Percentiles rank a stretch among this genome's conserved stretches.
Conservation (phyloP, 2,329 filamentous ascomycete species). For the Cladosporium sp. region DNA sequence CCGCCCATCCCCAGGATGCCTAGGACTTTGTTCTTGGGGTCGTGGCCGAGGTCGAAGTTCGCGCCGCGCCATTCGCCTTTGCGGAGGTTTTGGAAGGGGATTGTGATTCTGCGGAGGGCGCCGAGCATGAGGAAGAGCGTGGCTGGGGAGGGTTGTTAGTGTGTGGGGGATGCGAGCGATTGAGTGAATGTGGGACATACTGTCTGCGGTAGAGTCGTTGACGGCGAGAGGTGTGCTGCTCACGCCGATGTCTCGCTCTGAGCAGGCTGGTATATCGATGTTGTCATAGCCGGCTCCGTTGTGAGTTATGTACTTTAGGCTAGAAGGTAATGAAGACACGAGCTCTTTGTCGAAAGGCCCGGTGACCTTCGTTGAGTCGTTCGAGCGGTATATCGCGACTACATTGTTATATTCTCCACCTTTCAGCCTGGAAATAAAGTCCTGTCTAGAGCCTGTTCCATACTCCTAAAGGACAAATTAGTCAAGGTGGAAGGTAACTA, state of each 20-base stretch:
- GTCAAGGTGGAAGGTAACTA: background rate
- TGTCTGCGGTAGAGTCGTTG: conserved; percentile 51
- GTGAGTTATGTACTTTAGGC: conserved; percentile 48
- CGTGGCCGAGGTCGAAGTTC: conserved; percentile 50
- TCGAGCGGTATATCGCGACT: conserved; percentile 59
- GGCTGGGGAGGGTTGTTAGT: conserved; percentile 25
- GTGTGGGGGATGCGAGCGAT: background rate
- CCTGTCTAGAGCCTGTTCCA: conserved; percentile 52
- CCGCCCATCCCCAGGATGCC: conserved; percentile 63
- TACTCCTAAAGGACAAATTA: conserved; percentile 48
- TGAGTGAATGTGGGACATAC: conserved; percentile 19
- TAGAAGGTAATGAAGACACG: conserved; percentile 42
- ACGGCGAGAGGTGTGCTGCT: conserved; percentile 51
- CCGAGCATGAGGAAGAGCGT: conserved; percentile 55
- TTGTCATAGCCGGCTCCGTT: conserved; percentile 45
- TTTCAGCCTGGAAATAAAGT: conserved; percentile 58
- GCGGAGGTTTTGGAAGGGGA: conserved; percentile 48
- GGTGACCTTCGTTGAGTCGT: conserved; percentile 52
- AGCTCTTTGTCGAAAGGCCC: conserved; percentile 50
- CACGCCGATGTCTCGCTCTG: conserved; percentile 42
- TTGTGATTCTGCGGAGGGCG: conserved; percentile 52
- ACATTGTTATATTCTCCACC: conserved; percentile 58
- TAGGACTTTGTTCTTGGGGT: conserved; percentile 54
- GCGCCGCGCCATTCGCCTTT: conserved; percentile 44
- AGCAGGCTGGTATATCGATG: conserved; percentile 37